Evolutionary conservation across 2,329 filamentous ascomycete genomes (phyloP).

Genomic region (Dothiorella sarmentorum): DNA sequence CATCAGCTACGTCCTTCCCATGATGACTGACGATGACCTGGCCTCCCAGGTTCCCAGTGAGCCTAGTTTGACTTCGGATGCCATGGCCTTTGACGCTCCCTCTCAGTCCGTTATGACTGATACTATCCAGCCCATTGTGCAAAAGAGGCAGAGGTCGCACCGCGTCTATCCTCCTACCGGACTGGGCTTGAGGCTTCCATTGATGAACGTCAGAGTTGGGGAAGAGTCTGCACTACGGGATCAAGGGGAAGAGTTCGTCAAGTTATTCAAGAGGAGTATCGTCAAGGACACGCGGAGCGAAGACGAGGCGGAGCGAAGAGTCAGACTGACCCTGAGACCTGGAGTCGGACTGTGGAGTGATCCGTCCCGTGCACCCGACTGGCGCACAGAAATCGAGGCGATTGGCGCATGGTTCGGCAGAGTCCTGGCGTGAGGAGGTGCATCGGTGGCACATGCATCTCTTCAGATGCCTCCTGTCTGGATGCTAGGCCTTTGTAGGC

Average conservation of each 20-base stretch:
- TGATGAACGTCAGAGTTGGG: constrained; percentile 41
- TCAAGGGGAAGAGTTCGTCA: constrained; percentile 42
- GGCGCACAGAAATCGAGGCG: constrained; percentile 4
- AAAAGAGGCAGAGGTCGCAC: constrained; percentile 22
- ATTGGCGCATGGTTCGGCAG: constrained; percentile 13
- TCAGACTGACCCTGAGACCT: background rate
- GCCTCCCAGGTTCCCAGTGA: constrained; percentile 23
- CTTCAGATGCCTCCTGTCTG: background rate
- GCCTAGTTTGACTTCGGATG: constrained; percentile 29
- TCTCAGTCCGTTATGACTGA: background rate
- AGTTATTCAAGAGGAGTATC: constrained; percentile 36
- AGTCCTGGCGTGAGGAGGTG: background rate
- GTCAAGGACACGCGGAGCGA: background rate
- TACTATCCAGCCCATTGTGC: constrained; percentile 27
- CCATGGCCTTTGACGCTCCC: constrained; percentile 23
- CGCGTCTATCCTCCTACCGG: constrained; percentile 43
- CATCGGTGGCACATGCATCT: background rate
- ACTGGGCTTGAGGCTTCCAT: constrained; percentile 39
- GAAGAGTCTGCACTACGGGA: constrained; percentile 36
- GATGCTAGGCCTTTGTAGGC: background rate
- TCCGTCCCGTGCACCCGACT: background rate
- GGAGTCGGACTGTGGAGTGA: constrained; percentile 14
- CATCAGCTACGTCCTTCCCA: constrained; percentile 25
- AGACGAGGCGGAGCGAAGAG: background rate
- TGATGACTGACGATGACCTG: constrained; percentile 28